Conservation (phyloP, 148 eudicot species). For the Gaultheria prostrata region DNA sequence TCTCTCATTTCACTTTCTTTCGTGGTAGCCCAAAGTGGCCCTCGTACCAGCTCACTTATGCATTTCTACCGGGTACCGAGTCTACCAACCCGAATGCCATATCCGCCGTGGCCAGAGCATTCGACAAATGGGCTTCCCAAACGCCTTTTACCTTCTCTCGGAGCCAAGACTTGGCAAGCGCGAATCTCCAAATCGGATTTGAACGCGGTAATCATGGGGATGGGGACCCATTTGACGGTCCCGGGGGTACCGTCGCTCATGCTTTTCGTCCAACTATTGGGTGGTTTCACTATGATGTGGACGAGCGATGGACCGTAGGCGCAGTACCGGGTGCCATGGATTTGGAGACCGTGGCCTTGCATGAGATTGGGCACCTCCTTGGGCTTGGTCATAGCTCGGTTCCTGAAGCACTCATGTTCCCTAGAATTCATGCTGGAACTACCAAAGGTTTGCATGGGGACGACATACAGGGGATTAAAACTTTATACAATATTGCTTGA, state of each 20-base stretch:
- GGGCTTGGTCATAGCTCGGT: not conserved
- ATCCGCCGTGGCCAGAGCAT: constrained; percentile 17
- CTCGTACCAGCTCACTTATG: not conserved
- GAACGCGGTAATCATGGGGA: constrained; percentile 9
- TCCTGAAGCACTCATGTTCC: not conserved
- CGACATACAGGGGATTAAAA: not conserved
- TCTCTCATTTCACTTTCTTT: constrained; percentile 22
- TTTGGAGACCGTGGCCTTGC: constrained; percentile 26
- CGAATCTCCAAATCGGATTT: constrained; percentile 8
- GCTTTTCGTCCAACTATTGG: constrained; percentile 22
- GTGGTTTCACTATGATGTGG: constrained; percentile 24
- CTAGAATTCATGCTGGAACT: not conserved
- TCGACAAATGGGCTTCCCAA: constrained; percentile 19
- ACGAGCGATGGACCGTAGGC: constrained; percentile 8
- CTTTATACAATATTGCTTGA: not conserved
- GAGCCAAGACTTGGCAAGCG: not conserved
- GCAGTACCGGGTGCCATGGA: not conserved
- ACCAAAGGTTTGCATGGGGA: constrained; percentile 6
- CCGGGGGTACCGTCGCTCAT: constrained; percentile 15
- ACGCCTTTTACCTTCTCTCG: not conserved
- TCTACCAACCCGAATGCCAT: not conserved
- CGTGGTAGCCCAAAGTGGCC: constrained; percentile 15
- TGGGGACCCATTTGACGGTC: constrained; percentile 19
- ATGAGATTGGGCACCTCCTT: constrained; percentile 4
- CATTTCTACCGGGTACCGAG: not conserved